These are phyloP conservation scores for Claviceps purpurea DNA, from an alignment of 2,329 filamentous ascomycete species.

Conservation along the genomic window DNA sequence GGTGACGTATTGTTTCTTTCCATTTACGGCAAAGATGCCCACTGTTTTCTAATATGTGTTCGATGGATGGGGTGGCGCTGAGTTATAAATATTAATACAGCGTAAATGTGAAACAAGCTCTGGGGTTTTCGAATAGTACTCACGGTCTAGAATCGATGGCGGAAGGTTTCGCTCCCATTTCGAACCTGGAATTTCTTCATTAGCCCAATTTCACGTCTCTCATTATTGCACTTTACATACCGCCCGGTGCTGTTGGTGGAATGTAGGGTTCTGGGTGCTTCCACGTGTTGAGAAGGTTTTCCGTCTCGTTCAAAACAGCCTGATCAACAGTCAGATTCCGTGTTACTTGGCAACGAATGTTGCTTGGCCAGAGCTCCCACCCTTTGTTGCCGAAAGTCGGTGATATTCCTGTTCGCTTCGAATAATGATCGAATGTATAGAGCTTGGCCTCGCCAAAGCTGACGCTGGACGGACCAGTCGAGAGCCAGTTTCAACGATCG, in stretches of 20 bases:
- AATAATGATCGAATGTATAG: slow-evolving; percentile 92
- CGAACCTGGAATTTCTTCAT: slow-evolving; percentile 45
- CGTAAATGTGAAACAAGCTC: too few species aligned
- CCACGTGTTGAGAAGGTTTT: slow-evolving; percentile 80
- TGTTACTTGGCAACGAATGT: not conserved
- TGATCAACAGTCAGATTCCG: slow-evolving; percentile 22
- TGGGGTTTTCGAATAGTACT: slow-evolving; percentile 25
- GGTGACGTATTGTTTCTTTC: not conserved
- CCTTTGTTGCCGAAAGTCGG: slow-evolving; percentile 73
- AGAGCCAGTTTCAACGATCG: slow-evolving; percentile 85
- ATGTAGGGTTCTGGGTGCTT: slow-evolving; percentile 94
- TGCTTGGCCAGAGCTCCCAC: slow-evolving; percentile 33
- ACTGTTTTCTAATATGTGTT: slow-evolving; percentile 1
- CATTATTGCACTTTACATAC: slow-evolving; percentile 34
- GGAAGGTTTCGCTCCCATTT: slow-evolving; percentile 94
- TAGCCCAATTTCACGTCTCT: slow-evolving; percentile 4
- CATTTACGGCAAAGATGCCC: too few species aligned
- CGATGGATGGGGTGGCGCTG: slow-evolving; percentile 15
- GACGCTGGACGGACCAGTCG: slow-evolving; percentile 88
- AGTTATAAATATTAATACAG: not conserved
- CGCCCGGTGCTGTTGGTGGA: slow-evolving; percentile 83
- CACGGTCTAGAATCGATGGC: slow-evolving; percentile 66
- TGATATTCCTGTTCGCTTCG: slow-evolving; percentile 78
- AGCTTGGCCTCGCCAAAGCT: slow-evolving; percentile 90
- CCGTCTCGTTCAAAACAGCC: slow-evolving; percentile 76